Base-by-base conservation (phyloP, 768 basidiomycete genomes). In the Auricularia sp. region DNA sequence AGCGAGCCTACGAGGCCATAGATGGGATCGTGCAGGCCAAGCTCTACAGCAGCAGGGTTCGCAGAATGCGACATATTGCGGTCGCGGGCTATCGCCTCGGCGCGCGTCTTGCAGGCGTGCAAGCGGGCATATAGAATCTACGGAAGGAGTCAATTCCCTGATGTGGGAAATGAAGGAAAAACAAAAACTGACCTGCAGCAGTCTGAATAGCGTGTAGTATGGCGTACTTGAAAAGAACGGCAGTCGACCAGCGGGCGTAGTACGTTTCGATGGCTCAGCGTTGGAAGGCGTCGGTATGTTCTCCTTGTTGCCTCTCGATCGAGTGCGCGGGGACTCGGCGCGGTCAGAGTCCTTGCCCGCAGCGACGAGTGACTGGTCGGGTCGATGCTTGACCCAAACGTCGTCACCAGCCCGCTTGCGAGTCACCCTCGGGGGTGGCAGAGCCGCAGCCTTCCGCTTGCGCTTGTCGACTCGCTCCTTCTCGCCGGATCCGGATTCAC, bases 221-320 rank as follows among this genome's bases (percentile, higher is more conserved):
- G 86, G 81, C 21, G 91, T 93, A 75, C 97, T 98, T 65, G 87
- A 86, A 75, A 92, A 98, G 76, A 98, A 93, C 42, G 85, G 81
- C 58, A 63, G 56, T n/a, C 63, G 62, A 21, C 62, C 63, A 11
- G 66, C 44, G 51, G 51, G 36, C 12, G 63, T 61, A 39, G 63
- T 66, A 14, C 56, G 56, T 34, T 59, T 59, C 8, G 56, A 59
- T 7, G 34, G 11, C 23, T 59, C 56, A 2, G 8, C 10, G 47
- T 18, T 33, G 23, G 29, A 12, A 10, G 56, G 56, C 56, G 14
- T 23, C 23, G 56, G 56, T 29, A 42, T 11, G 53, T 54, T 11
- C n/a, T n/a, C 53, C n/a, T 59, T 34, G 56, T 35, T 33, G 4
- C 56, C 29, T 18, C 8, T 59, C 10, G 56, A 33, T 23, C 56